Base-by-base conservation (phyloP, 2,329 filamentous ascomycete genomes). In the Kalaharituber pfeilii region DNA sequence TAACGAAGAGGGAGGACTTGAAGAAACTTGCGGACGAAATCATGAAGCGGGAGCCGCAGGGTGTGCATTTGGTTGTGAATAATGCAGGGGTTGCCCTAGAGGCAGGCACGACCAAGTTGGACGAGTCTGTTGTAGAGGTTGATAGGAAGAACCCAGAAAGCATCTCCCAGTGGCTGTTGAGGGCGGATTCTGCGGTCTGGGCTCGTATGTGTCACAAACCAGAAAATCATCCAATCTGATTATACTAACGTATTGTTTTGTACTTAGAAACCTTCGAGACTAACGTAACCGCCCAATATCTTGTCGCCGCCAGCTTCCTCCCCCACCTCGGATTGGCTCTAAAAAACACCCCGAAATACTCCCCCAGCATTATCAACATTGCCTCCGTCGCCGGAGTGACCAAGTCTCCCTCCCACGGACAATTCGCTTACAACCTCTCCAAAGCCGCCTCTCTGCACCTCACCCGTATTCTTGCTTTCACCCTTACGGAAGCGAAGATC, bases 401-500 rank as follows among this genome's bases (percentile, higher is more conserved):
- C 67, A 76, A 77, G 61, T 71, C 71, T 0, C 69, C 67, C 49
- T 71, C 67, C 57, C 65, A 60, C n/a, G 74, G 74, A 2, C 73
- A 77, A 56, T 74, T 75, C 56, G 70, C 73, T 0, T 77, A 76
- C 59, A 71, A 72, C 1, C 65, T 69, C 7, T 72, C 69, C 39
- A 78, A 78, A 60, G 5, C 68, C 70, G 7, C 75, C 66, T 69
- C 0, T 6, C 72, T 77, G 47, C 76, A 79, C 57, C 66, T 79
- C 11, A 78, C 72, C 25, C 72, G 72, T 60, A 70, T 77, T 69
- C 68, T 79, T 7, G 73, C 75, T 0, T 69, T 69, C 8, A 73
- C 77, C 54, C 70, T 79, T 26, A 69, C 72, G n/a, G 69, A 71
- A 39, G 69, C 77, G 50, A 75, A 77, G 64, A 72, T 79, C 51